Conservation (phyloP, 2,329 filamentous ascomycete species). For the Verticillium alfalfae region DNA sequence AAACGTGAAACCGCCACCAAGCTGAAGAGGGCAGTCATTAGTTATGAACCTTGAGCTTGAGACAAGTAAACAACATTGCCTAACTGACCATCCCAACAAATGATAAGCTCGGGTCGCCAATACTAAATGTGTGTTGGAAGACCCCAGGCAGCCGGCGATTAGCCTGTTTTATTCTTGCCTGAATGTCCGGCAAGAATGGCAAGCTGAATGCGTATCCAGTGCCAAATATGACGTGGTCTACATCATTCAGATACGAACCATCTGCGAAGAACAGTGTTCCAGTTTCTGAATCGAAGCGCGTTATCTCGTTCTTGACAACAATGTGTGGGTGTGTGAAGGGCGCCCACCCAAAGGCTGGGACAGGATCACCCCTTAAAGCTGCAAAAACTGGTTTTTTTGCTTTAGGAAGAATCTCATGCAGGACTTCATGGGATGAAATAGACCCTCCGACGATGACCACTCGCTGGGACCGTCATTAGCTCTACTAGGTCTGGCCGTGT, state of each 20-base stretch:
- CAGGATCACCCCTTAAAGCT: slow-evolving; percentile 39
- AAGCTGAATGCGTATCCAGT: slow-evolving; percentile 56
- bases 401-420: slow-evolving; percentile 42
- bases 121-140: slow-evolving; percentile 28
- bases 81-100: slow-evolving; percentile 27
- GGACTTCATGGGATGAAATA: slow-evolving; percentile 52
- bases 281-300: slow-evolving; percentile 24
- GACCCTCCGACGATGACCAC: slow-evolving; percentile 53
- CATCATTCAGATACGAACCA: slow-evolving; percentile 36
- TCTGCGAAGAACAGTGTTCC: slow-evolving; percentile 45
- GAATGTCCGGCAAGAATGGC: slow-evolving; percentile 44
- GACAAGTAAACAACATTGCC: not conserved
- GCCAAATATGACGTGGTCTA: slow-evolving; percentile 54
- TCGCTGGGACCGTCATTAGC: slow-evolving; percentile 22
- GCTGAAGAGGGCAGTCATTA: slow-evolving; percentile 8
- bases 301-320: slow-evolving; percentile 34
- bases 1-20: slow-evolving; percentile 28
- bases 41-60: not conserved
- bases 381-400: slow-evolving; percentile 42
- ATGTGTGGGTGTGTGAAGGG: slow-evolving; percentile 51
- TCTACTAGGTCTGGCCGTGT: not conserved
- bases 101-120: slow-evolving; percentile 25
- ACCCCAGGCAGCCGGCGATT: slow-evolving; percentile 24
- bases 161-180: slow-evolving; percentile 32
- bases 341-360: slow-evolving; percentile 46